Conservation (phyloP, 2,329 filamentous ascomycete genomes). For the Aureobasidium subglaciale region DNA sequence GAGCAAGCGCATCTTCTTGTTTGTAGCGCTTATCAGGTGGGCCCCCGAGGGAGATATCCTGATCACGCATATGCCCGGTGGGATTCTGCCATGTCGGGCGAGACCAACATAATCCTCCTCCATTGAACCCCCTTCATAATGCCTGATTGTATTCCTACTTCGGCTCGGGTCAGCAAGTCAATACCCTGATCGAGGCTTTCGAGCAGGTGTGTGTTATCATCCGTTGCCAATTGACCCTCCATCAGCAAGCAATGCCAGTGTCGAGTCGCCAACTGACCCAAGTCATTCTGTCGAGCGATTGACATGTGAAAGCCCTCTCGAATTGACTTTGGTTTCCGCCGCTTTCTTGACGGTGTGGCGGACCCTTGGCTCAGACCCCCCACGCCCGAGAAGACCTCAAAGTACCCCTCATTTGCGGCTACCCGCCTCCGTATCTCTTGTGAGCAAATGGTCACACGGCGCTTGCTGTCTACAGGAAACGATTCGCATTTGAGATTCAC, state of each 20-base stretch:
- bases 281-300: conserved; percentile 1
- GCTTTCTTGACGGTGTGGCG: conserved; percentile 8
- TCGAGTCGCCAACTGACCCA: neutral
- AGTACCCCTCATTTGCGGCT: conserved; percentile 11
- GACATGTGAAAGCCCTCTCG: conserved; percentile 8
- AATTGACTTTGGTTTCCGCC: conserved; percentile 12
- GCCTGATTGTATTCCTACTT: neutral
- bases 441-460: conserved; percentile 6
- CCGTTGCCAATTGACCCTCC: conserved; percentile 8
- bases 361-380: conserved; percentile 9
- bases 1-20: conserved; percentile 13
- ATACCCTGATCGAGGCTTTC: neutral
- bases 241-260: neutral
- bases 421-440: conserved; percentile 4
- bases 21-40: conserved; percentile 15
- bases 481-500: neutral
- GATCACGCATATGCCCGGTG: conserved; percentile 11
- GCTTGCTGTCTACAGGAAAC: neutral
- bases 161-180: neutral
- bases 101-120: conserved; percentile 5
- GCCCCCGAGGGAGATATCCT: neutral
- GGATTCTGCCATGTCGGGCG: neutral
- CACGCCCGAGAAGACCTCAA: neutral
- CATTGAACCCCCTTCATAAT: neutral
- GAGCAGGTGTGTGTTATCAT: neutral